Conservation (phyloP, 345 rosid genomes). For the Acer yangbiense region DNA sequence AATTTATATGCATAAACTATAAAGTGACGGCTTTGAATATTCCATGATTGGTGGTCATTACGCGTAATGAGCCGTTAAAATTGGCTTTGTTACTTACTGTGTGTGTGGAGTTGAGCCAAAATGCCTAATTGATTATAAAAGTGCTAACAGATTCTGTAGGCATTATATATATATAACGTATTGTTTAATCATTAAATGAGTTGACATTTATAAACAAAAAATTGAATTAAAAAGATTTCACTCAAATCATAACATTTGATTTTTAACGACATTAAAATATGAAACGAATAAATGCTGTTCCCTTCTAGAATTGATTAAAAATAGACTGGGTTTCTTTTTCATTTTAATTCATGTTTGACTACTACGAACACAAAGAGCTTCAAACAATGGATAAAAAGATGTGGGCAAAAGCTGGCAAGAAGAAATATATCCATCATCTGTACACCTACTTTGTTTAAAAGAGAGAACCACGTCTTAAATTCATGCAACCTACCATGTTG, state of each 20-base stretch:
- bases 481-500: neutral
- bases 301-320: neutral
- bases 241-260: too few species aligned
- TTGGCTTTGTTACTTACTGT: too few species aligned
- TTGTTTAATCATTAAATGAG: neutral
- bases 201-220: too few species aligned
- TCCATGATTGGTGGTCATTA: neutral
- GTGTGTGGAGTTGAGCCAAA: too few species aligned
- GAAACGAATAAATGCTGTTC: neutral
- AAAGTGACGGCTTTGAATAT: neutral
- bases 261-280: too few species aligned
- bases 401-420: neutral
- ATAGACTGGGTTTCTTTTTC: neutral
- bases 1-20: neutral
- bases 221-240: too few species aligned
- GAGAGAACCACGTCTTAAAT: neutral
- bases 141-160: neutral
- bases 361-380: neutral
- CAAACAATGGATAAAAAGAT: too few species aligned
- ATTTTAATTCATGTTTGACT: neutral
- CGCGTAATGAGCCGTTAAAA: neutral
- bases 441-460: neutral
- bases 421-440: too few species aligned
- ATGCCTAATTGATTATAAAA: too few species aligned
- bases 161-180: neutral